Evolutionary conservation across 257 asterid genomes (phyloP).

Genomic region (Ballota nigra): DNA sequence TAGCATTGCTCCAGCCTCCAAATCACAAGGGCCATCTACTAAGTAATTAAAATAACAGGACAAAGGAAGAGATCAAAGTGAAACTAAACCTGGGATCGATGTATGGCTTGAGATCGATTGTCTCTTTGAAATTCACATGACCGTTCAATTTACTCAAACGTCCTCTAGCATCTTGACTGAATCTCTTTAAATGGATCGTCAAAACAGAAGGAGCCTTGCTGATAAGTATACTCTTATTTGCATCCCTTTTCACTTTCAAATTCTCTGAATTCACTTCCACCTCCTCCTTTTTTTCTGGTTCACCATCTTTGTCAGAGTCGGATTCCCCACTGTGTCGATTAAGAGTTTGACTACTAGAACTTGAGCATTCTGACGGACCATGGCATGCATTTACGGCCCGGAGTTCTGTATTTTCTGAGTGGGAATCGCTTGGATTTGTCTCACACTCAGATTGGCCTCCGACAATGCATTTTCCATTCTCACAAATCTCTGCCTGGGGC

Average conservation of each 20-base stretch:
- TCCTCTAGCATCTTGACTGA: constrained; percentile 85
- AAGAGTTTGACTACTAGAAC: constrained; percentile 22
- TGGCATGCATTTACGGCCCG: constrained; percentile 16
- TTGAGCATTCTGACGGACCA: constrained; percentile 29
- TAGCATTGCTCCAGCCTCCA: constrained; percentile 5
- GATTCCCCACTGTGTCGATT: constrained; percentile 19
- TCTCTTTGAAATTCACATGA: constrained; percentile 67
- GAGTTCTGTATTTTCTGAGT: constrained; percentile 23
- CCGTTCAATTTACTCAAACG: constrained; percentile 84
- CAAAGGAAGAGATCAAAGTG: constrained; percentile 11
- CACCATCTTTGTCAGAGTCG: constrained; percentile 35
- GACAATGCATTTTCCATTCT: constrained; percentile 22
- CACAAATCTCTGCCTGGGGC: constrained; percentile 26
- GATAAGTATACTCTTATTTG: constrained; percentile 70
- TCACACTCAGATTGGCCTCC: constrained; percentile 30
- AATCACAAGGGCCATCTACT: background rate
- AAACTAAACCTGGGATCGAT: constrained; percentile 67
- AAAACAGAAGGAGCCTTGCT: constrained; percentile 68
- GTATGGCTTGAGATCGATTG: constrained; percentile 67
- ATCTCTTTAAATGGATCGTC: constrained; percentile 85
- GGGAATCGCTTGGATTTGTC: constrained; percentile 24
- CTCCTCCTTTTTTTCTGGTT: constrained; percentile 38
- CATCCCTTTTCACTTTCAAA: constrained; percentile 86
- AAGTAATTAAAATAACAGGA: constrained; percentile 6
- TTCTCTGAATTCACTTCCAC: constrained; percentile 42